Percentiles rank a stretch among this genome's conserved stretches.
Conservation (phyloP, 805 yeast species). For the Kazachstania martiniae region DNA sequence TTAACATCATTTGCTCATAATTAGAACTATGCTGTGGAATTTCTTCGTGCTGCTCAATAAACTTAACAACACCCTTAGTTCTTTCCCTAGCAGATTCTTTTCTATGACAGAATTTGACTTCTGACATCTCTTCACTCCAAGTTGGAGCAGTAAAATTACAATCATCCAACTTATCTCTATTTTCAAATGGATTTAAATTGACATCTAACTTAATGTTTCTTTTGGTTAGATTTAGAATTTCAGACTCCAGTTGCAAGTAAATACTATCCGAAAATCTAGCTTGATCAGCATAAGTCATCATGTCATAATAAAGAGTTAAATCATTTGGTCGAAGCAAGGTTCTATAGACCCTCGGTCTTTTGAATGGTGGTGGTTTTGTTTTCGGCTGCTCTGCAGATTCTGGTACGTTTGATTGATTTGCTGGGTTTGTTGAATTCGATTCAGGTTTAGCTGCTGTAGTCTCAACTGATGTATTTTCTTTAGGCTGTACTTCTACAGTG, state of each 20-base stretch:
- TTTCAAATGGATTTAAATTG: constrained; percentile 54
- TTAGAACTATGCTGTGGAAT: constrained; percentile 68
- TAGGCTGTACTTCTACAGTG: constrained; percentile 24
- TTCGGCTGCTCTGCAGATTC: constrained; percentile 1
- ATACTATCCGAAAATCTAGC: constrained; percentile 68
- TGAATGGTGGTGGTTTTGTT: constrained; percentile 5
- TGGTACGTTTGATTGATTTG: neutral
- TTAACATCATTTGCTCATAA: constrained; percentile 82
- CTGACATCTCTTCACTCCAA: constrained; percentile 27
- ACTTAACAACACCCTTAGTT: constrained; percentile 33
- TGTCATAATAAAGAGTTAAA: constrained; percentile 70
- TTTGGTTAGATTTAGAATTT: constrained; percentile 65
- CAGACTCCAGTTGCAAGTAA: constrained; percentile 79
- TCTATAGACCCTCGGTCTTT: constrained; percentile 62
- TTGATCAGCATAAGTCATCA: constrained; percentile 75
- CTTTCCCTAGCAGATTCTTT: constrained; percentile 28
- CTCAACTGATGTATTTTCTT: constrained; percentile 1
- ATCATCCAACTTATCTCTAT: constrained; percentile 29
- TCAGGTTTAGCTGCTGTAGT: neutral
- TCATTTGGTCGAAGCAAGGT: constrained; percentile 75
- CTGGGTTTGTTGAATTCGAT: neutral
- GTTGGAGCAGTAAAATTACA: constrained; percentile 35
- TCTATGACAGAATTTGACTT: constrained; percentile 31
- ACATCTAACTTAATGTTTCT: constrained; percentile 69
- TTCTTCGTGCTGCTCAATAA: constrained; percentile 52